phyloP scores from a whole-genome alignment of 495 filamentous ascomycete genomes.

The Neurospora sp. region DNA sequence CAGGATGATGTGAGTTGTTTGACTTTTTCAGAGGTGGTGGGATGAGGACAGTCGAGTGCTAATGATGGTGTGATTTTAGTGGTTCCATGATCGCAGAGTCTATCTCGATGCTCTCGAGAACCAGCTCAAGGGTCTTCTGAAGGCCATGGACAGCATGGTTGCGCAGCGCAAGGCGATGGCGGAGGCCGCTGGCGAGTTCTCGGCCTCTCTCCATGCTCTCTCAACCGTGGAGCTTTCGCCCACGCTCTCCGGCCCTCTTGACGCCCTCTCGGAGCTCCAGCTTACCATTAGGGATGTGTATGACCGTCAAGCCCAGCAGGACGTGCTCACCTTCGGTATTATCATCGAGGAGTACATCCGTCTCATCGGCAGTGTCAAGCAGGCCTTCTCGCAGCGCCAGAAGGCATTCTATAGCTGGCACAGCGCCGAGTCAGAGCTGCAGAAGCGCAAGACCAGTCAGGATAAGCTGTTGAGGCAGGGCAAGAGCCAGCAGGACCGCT shows the following conservation, averaged over 20 bases:
- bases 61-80: slow-evolving; percentile 36
- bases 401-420: slow-evolving; percentile 94
- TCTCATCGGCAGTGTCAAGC: slow-evolving; percentile 85
- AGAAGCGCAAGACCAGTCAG: slow-evolving; percentile 73
- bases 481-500: slow-evolving; percentile 85
- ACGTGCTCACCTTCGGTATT: slow-evolving; percentile 90
- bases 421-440: slow-evolving; percentile 72
- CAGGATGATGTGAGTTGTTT: slow-evolving; percentile 76
- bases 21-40: neutral
- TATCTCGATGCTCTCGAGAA: slow-evolving; percentile 93
- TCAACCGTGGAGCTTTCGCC: slow-evolving; percentile 81
- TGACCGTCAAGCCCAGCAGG: slow-evolving; percentile 92
- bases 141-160: slow-evolving; percentile 87
- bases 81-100: slow-evolving; percentile 93
- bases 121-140: slow-evolving; percentile 87
- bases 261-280: slow-evolving; percentile 84
- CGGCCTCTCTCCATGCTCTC: slow-evolving; percentile 77
- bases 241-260: slow-evolving; percentile 77
- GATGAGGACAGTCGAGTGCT: neutral
- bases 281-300: slow-evolving; percentile 89
- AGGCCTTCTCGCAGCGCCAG: slow-evolving; percentile 81
- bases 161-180: slow-evolving; percentile 83
- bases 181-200: slow-evolving; percentile 89
- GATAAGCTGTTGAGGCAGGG: slow-evolving; percentile 91
- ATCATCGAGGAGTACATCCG: slow-evolving; percentile 98